Percentiles rank a stretch among this genome's conserved stretches.
These are phyloP conservation scores for Lactuca saligna DNA, from an alignment of 129 eudicot species.

Conservation along the genomic window DNA sequence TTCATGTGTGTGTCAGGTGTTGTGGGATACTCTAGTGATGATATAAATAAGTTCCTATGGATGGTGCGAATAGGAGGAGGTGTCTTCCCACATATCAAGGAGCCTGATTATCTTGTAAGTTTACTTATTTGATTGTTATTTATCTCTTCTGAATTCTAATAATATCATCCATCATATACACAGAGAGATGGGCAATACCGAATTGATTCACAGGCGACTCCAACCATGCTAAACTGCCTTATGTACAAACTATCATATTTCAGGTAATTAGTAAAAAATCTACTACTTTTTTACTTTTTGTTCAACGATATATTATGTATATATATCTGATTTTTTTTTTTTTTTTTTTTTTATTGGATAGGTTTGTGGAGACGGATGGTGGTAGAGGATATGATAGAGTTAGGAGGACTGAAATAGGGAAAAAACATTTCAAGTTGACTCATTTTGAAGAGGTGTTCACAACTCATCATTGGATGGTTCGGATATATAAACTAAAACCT, in stretches of 20 bases:
- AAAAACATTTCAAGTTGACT: conserved; percentile 73
- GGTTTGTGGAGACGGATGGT: conserved; percentile 99
- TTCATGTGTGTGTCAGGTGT: conserved; percentile 56
- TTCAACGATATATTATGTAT: too few relatives aligned
- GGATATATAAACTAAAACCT: conserved; percentile 89
- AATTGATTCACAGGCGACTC: conserved; percentile 93
- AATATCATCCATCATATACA: background rate
- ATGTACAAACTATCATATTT: conserved; percentile 96
- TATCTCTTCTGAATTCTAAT: background rate
- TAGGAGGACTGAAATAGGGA: conserved; percentile 92
- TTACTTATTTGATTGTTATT: background rate
- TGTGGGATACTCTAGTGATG: conserved; percentile 99
- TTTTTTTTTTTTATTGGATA: background rate
- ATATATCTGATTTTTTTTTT: background rate
- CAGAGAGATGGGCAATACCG: conserved; percentile 99
- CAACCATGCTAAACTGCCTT: conserved; percentile 94
- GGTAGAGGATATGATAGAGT: conserved; percentile 93
- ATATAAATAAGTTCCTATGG: conserved; percentile 95
- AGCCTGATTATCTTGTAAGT: conserved; percentile 96
- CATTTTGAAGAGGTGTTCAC: conserved; percentile 98
- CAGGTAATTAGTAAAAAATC: conserved; percentile 47
- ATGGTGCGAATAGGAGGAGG: conserved; percentile 99
- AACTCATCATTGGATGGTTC: conserved; percentile 99
- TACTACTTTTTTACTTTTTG: too few relatives aligned
- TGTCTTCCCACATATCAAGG: conserved; percentile 97